A percentile compares a stretch with the other conserved stretches of the same genome.
Conservation (phyloP, 805 yeast genomes). For the Starmerella tilneyi region DNA sequence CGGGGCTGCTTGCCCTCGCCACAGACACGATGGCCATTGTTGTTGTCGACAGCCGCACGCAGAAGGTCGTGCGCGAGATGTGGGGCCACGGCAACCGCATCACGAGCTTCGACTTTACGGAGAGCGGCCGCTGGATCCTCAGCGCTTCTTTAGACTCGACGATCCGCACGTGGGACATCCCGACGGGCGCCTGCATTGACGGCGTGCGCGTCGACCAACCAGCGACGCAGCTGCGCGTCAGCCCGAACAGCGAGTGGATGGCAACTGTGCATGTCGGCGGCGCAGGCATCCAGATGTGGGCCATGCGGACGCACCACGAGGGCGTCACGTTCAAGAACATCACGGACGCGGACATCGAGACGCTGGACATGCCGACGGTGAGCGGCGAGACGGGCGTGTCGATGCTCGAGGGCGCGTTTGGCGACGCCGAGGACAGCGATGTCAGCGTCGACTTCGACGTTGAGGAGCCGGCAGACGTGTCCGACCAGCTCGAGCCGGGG, state of each 20-base stretch:
- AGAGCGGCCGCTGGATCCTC: slow-evolving; percentile 92
- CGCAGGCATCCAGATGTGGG: slow-evolving; percentile 86
- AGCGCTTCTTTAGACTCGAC: slow-evolving; percentile 77
- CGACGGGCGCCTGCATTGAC: slow-evolving; percentile 93
- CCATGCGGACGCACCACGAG: slow-evolving; percentile 74
- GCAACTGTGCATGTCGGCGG: slow-evolving; percentile 90
- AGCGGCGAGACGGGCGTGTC: slow-evolving; percentile 69
- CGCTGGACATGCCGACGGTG: slow-evolving; percentile 56
- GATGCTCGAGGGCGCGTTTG: slow-evolving; percentile 60
- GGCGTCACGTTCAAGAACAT: slow-evolving; percentile 60
- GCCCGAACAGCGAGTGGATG: slow-evolving; percentile 78
- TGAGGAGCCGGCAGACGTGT: slow-evolving; percentile 25
- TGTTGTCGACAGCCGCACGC: slow-evolving; percentile 72
- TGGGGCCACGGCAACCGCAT: slow-evolving; percentile 85
- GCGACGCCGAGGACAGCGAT: slow-evolving; percentile 26
- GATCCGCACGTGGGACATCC: slow-evolving; percentile 92
- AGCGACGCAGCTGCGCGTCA: slow-evolving; percentile 69
- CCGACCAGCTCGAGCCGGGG: slow-evolving; percentile 48
- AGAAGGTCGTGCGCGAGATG: slow-evolving; percentile 70
- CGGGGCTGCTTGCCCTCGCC: slow-evolving; percentile 76
- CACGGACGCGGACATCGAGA: slow-evolving; percentile 50
- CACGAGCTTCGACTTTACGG: slow-evolving; percentile 79
- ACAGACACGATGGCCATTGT: slow-evolving; percentile 79
- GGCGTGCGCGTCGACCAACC: slow-evolving; percentile 69
- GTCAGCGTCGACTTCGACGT: slow-evolving; percentile 31